Percentiles rank a stretch among this genome's conserved stretches.
Evolutionary conservation across 2,329 filamentous ascomycete species (phyloP).

Genomic region (Colletotrichum sp.): DNA sequence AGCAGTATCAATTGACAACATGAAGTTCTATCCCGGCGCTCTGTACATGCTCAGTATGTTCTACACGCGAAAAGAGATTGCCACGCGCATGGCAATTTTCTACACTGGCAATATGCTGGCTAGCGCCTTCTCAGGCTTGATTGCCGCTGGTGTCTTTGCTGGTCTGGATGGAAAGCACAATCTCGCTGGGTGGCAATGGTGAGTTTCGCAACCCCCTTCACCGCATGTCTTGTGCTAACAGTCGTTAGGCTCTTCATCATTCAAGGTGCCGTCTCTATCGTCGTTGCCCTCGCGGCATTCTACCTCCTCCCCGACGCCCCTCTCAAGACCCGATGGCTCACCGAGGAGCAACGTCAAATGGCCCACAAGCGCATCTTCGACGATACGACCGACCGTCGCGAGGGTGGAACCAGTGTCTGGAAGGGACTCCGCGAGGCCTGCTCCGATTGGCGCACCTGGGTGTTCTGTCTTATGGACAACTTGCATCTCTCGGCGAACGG

Average conservation of each 20-base stretch:
- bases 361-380: constrained; percentile 35
- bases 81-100: constrained; percentile 42
- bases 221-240: neutral
- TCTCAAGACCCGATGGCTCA: constrained; percentile 39
- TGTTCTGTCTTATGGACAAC: constrained; percentile 56
- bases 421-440: constrained; percentile 47
- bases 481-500: constrained; percentile 53
- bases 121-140: constrained; percentile 47
- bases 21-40: constrained; percentile 21
- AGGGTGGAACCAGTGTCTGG: constrained; percentile 39
- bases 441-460: constrained; percentile 50
- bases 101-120: constrained; percentile 49
- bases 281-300: constrained; percentile 35
- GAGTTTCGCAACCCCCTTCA: neutral
- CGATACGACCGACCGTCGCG: constrained; percentile 35
- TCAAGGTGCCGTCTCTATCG: constrained; percentile 40
- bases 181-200: constrained; percentile 48
- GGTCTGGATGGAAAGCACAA: constrained; percentile 42
- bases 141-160: constrained; percentile 46
- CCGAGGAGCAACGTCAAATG: constrained; percentile 44
- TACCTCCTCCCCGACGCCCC: constrained; percentile 45
- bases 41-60: constrained; percentile 22
- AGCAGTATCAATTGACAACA: accelerated
- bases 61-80: constrained; percentile 19
- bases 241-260: constrained; percentile 41